A percentile compares a stretch with the other conserved stretches of the same genome.
Conservation (phyloP, 2,329 filamentous ascomycete species). For the Curvularia spicifera region DNA sequence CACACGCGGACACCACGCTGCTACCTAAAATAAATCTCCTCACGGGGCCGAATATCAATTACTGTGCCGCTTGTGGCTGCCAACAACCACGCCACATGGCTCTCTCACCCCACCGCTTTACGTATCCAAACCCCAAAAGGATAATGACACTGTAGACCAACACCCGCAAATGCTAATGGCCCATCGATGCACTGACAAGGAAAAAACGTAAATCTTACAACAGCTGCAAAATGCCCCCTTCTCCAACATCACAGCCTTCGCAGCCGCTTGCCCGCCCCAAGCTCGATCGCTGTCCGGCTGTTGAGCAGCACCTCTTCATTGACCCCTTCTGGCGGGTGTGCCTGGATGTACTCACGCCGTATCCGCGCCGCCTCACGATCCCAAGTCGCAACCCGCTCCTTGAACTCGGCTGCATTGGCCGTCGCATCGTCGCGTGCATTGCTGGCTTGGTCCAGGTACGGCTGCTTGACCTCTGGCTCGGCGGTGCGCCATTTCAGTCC, state of each 20-base stretch:
- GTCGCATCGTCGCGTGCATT: slow-evolving; percentile 71
- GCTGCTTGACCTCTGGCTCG: slow-evolving; percentile 70
- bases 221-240: slow-evolving; percentile 19
- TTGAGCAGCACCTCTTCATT: slow-evolving; percentile 40
- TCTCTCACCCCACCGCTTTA: neutral
- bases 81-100: slow-evolving; percentile 1
- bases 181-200: slow-evolving; percentile 26
- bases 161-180: slow-evolving; percentile 36
- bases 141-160: slow-evolving; percentile 10
- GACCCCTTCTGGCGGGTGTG: slow-evolving; percentile 42
- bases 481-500: slow-evolving; percentile 91
- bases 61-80: neutral
- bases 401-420: slow-evolving; percentile 64
- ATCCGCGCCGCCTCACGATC: slow-evolving; percentile 67
- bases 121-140: slow-evolving; percentile 13
- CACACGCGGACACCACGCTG: neutral
- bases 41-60: slow-evolving; percentile 1
- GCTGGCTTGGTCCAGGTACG: slow-evolving; percentile 77
- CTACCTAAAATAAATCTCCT: neutral
- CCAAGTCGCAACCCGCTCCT: slow-evolving; percentile 71
- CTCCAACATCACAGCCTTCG: slow-evolving; percentile 32
- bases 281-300: slow-evolving; percentile 49
- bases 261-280: slow-evolving; percentile 45
- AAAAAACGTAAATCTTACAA: slow-evolving; percentile 29
- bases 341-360: slow-evolving; percentile 52